Evolutionary conservation across 108 stramenopile species (phyloP), one percentile per base, ranked within the genome.

Genomic region (Fragilaria crotonensis): DNA sequence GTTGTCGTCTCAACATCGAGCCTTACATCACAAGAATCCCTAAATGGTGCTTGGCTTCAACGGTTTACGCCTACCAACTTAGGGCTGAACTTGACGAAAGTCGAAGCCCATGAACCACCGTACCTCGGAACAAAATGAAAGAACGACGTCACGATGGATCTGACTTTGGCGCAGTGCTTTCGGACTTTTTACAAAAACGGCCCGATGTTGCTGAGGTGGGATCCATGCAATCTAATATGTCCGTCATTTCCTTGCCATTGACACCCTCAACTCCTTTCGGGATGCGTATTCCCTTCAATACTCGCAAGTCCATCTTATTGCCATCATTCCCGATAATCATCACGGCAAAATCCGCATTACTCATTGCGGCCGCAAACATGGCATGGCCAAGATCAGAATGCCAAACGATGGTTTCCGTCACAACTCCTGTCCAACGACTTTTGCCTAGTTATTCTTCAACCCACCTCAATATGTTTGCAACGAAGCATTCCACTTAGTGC

Each of bases 31-130:
- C 72, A 71, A 28, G 33, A 30, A 19, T 63, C 85, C 11, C 48
- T 71, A 19, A 85, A 91, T 68, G 85, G 73, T 20, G 67, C 73
- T n/a, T 91, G 89, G 89, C 55, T 91, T 2, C 89, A 87, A 57
- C 78, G 87, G 9, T 84, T 89, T 68, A 51, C 62, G 32, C 65
- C 72, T 17, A 18, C 19, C 19, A 57, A 11, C 4, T 28, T 25
- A 30, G 50, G 26, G n/a, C n/a, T n/a, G n/a, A n/a, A n/a, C n/a
- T n/a, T n/a, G n/a, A 22, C 20, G 51, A 62, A 27, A 1, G 3
- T 45, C 7, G 1, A 23, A 9, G 7, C 45, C 9, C 49, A n/a
- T n/a, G n/a, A n/a, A n/a, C n/a, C n/a, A n/a, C n/a, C n/a, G n/a
- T n/a, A n/a, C 23, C 25, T 31, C 36, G 21, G 26, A 32, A 22